Evolutionary conservation across 257 asterid genomes (phyloP), one percentile per base, ranked within the genome.

Genomic region (Solanum acaule): DNA sequence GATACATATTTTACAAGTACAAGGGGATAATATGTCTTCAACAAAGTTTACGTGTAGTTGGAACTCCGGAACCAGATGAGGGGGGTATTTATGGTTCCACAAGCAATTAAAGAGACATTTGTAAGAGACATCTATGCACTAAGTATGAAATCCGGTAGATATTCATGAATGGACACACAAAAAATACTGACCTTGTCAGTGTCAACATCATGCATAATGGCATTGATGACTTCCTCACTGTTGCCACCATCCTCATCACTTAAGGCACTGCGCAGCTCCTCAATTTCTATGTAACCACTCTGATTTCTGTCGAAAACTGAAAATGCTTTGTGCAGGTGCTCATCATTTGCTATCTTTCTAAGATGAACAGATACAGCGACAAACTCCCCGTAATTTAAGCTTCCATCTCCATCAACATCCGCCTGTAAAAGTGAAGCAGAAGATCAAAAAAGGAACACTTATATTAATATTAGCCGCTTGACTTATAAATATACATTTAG

Each of bases 141-240:
- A 42, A 13, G 85, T 79, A 79, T n/a, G 4, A 44, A 44, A 44
- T 79, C 23, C 2, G 3, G 65, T 79, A 25, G 85, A 79, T 79
- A 18, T 44, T 16, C 37, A 44, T 81, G 70, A 49, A 81, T 46
- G 42, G 20, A 71, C 34, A 42, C 14, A 70, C 10, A 42, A 20
- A 38, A 38, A 68, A 56, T 63, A 72, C 91, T 68, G 61, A 93
- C 96, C 94, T 94, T 94, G 87, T 94, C 93, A 1, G 96, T 91
- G 86, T 94, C 95, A 44, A 94, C 96, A 78, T 94, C 96, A 84
- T 87, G 94, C 93, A 94, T 93, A 89, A 94, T 93, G 59, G 94
- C 93, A 56, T 23, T 89, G 81, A 93, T 88, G 42, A 93, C 94
- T 73, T 93, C 95, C 91, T 93, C 95, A 46, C 84, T 93, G 73